These are phyloP conservation scores for Kluyveromyces starmeri DNA, from an alignment of 805 yeast species.

Conservation along the genomic window DNA sequence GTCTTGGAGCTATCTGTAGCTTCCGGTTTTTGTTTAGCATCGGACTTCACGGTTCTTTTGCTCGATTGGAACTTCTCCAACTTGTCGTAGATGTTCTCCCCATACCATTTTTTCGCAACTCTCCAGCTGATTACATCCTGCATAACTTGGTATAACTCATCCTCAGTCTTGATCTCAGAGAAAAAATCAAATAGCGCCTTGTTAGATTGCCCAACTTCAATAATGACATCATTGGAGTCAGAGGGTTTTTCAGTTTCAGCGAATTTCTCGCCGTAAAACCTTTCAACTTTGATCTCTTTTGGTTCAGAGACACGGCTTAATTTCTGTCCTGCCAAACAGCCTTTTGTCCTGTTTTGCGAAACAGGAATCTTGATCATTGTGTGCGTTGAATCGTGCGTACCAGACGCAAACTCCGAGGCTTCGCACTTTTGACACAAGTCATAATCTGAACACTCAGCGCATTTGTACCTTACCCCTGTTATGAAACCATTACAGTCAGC, in stretches of 20 bases:
- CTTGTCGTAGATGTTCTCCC: constrained; percentile 2
- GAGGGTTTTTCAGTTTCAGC: neutral
- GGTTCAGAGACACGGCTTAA: neutral
- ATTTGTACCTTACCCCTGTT: constrained; percentile 38
- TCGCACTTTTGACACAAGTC: constrained; percentile 38
- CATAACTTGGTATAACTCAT: constrained; percentile 11
- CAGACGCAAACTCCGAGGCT: constrained; percentile 11
- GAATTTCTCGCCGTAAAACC: neutral
- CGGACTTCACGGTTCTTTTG: constrained; percentile 7
- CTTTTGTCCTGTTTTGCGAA: too few relatives aligned
- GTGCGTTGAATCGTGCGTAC: constrained; percentile 14
- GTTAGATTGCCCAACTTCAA: constrained; percentile 16
- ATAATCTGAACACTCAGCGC: constrained; percentile 40
- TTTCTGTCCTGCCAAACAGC: too few relatives aligned
- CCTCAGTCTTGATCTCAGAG: constrained; percentile 13
- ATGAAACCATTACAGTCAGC: constrained; percentile 11
- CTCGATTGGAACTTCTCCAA: neutral
- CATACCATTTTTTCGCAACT: constrained; percentile 3
- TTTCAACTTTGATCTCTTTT: neutral
- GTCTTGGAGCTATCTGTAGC: too few relatives aligned
- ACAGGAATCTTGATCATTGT: constrained; percentile 16
- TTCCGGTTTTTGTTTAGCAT: constrained; percentile 6
- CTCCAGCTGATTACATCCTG: constrained; percentile 4
- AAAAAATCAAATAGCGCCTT: constrained; percentile 19
- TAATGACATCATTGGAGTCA: constrained; percentile 9